A percentile compares a stretch with the other conserved stretches of the same genome.
Evolutionary conservation across 495 filamentous ascomycete species (phyloP).

Genomic region (Talaromyces proteolyticus): DNA sequence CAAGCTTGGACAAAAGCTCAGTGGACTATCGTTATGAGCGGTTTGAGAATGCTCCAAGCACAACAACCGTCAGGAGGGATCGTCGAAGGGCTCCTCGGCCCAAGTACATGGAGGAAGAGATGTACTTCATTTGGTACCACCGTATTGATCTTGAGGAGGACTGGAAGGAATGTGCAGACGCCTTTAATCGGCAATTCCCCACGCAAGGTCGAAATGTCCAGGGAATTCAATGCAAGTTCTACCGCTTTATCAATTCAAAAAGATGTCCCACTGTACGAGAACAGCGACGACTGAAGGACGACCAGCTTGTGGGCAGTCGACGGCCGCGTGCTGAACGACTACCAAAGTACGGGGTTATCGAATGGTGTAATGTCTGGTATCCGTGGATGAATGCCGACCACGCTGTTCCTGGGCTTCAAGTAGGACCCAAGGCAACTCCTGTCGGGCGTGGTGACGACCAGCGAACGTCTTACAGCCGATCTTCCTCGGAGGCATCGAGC

Average conservation of each 20-base stretch:
- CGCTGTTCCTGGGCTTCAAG: conserved; percentile 4
- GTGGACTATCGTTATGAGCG: conserved; percentile 17
- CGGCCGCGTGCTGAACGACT: conserved; percentile 1
- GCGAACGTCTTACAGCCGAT: background rate
- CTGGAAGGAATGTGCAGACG: conserved; percentile 44
- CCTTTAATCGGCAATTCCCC: conserved; percentile 45
- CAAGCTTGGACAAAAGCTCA: background rate
- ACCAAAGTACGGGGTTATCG: conserved; percentile 30
- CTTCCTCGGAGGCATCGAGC: conserved; percentile 1
- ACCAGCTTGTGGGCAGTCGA: conserved; percentile 27
- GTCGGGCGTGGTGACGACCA: background rate
- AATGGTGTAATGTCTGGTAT: conserved; percentile 36
- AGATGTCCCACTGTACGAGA: conserved; percentile 39
- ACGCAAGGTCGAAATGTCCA: conserved; percentile 33
- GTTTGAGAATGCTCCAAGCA: conserved; percentile 38
- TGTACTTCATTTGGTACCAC: conserved; percentile 52
- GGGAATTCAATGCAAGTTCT: conserved; percentile 52
- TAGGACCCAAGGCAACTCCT: background rate
- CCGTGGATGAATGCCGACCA: conserved; percentile 34
- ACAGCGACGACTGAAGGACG: conserved; percentile 39
- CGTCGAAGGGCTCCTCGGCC: conserved; percentile 40
- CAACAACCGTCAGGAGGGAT: conserved; percentile 23
- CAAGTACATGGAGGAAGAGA: conserved; percentile 47
- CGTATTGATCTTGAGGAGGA: conserved; percentile 47
- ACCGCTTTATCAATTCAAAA: conserved; percentile 45